phyloP scores from a whole-genome alignment of 768 basidiomycete species.

The Rhizopogon sp. region DNA sequence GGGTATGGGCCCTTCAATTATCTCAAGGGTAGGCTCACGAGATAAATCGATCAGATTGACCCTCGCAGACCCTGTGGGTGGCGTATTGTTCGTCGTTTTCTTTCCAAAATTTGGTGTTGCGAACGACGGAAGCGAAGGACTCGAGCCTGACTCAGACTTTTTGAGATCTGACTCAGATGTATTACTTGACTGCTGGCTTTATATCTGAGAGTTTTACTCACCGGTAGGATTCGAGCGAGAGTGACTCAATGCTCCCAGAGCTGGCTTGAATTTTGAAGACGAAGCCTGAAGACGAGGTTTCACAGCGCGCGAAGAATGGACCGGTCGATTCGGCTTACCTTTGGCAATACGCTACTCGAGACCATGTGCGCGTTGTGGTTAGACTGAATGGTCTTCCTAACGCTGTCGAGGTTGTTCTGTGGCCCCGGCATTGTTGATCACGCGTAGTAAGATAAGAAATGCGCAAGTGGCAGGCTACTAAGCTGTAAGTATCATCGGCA shows the following conservation, averaged over 20 bases:
- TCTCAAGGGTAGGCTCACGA: slow-evolving; percentile 8
- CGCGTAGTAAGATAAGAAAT: neutral
- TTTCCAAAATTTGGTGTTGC: slow-evolving; percentile 42
- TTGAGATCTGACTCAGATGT: slow-evolving; percentile 18
- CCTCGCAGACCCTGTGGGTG: slow-evolving; percentile 8
- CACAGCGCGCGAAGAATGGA: neutral
- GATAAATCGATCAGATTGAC: slow-evolving; percentile 12
- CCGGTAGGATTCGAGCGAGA: neutral
- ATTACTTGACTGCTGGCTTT: neutral
- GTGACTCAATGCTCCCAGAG: slow-evolving; percentile 12
- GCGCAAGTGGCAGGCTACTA: neutral
- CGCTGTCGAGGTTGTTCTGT: neutral
- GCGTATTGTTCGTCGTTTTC: neutral
- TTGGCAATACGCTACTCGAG: neutral
- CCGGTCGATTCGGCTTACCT: neutral
- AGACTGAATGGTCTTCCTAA: neutral
- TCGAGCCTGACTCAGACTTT: slow-evolving; percentile 4
- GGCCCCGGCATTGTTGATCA: neutral
- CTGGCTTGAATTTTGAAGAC: slow-evolving; percentile 44
- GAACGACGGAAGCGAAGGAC: slow-evolving; percentile 33
- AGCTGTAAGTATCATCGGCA: no score
- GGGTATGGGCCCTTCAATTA: slow-evolving; percentile 6
- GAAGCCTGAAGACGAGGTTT: neutral
- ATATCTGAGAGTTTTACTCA: neutral
- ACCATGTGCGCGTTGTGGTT: neutral